These are phyloP conservation scores for Hygrocybe coccinea DNA, from an alignment of 768 basidiomycete genomes.

Conservation along the genomic window DNA sequence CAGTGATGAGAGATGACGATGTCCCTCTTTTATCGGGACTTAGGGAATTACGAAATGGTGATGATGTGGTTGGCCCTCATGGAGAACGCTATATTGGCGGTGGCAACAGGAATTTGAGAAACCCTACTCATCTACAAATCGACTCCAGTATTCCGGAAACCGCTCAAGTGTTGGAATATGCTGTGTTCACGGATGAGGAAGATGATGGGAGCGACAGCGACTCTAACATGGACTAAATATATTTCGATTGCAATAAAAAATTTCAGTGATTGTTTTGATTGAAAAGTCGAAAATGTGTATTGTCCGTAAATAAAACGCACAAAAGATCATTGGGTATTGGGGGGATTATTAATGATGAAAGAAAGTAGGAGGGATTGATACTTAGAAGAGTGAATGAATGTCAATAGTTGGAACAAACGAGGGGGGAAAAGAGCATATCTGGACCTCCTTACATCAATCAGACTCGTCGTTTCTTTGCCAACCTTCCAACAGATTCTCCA, in stretches of 20 bases:
- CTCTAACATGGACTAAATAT: slow-evolving; percentile 1
- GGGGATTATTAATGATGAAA: no score
- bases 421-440: no score
- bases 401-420: no score
- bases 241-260: background rate
- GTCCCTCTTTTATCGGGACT: slow-evolving; percentile 7
- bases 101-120: no score
- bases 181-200: slow-evolving; percentile 1
- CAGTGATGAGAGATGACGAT: background rate
- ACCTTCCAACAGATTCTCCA: background rate
- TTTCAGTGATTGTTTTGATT: background rate
- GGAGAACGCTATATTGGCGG: slow-evolving; percentile 1
- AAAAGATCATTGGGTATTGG: no score
- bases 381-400: no score
- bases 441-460: background rate
- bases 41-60: slow-evolving; percentile 11
- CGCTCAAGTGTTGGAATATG: slow-evolving; percentile 1
- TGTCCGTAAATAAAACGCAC: no score
- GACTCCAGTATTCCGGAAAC: background rate
- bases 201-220: background rate
- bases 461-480: background rate
- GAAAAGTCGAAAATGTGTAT: no score
- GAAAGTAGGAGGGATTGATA: no score
- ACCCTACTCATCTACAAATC: no score
- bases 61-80: slow-evolving; percentile 8